Evolutionary conservation across 1,139 yeast species (phyloP), one percentile per base, ranked within the genome.

Genomic region (Diutina siamensis): DNA sequence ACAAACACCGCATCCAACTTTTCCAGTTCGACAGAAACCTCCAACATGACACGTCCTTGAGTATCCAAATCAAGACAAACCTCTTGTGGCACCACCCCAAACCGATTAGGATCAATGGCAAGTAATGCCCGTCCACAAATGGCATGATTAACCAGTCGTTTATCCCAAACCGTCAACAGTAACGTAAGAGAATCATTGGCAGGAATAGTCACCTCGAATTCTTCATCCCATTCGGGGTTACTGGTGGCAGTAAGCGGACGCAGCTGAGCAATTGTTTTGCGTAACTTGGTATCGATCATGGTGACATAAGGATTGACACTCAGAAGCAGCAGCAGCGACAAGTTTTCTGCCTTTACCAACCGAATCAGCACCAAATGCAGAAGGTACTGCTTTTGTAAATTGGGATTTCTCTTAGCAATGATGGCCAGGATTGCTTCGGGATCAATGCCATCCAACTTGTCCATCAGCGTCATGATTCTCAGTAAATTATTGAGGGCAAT

Each of bases 181-280:
- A 85, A 55, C 1, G 74, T 67, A 17, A 68, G 55, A 2, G 60
- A 49, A 1, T 75, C 64, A 44, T 68, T 62, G 2, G 75, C 72
- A 3, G 65, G 59, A 13, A 67, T 53, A 3, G 68, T 67, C 35
- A 84, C 61, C 57, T 88, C 96, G 57, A 85, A 83, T 48, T 82
- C 85, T 64, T 92, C 97, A 55, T 86, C 86, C 95, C 95, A 92
- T 22, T 74, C 78, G 0, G 97, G 97, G 54, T 80, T 80, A 33
- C 4, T 80, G 76, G 41, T 71, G 68, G 8, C 42, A 3, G 42
- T 38, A 8, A 84, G 67, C 0, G 81, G 72, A 55, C 87, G 71
- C 0, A 97, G 88, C 52, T 77, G 78, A 4, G 86, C 94, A 45
- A 85, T 69, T 19, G 81, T 76, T 46, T 68, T 69, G 45, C 78